A percentile compares a stretch with the other conserved stretches of the same genome.
Conservation (phyloP, 495 filamentous ascomycete genomes). For the Durotheca rogersii region DNA sequence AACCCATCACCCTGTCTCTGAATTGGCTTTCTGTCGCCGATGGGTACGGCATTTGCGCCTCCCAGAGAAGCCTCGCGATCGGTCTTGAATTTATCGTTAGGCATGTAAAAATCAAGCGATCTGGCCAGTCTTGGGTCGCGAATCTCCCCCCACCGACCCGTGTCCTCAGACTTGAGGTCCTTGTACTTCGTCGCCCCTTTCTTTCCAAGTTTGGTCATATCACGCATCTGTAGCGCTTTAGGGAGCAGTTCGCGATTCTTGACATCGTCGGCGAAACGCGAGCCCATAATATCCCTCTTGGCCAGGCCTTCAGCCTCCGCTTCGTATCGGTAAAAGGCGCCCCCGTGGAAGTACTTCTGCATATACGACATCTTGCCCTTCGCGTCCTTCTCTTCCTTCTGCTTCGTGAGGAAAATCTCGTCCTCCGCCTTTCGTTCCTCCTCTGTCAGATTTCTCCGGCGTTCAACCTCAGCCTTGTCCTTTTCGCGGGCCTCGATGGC, state of each 20-base stretch:
- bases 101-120: slow-evolving; percentile 45
- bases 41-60: slow-evolving; percentile 61
- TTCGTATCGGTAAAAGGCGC: slow-evolving; percentile 90
- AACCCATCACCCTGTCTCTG: too few species aligned
- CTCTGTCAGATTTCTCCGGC: slow-evolving; percentile 79
- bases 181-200: slow-evolving; percentile 88
- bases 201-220: slow-evolving; percentile 90
- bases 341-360: slow-evolving; percentile 97
- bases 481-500: slow-evolving; percentile 80
- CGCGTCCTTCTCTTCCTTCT: slow-evolving; percentile 82
- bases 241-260: slow-evolving; percentile 78
- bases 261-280: slow-evolving; percentile 75
- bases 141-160: slow-evolving; percentile 74
- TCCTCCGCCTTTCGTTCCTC: slow-evolving; percentile 90
- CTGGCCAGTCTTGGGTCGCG: slow-evolving; percentile 53
- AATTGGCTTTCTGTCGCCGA: slow-evolving; percentile 56
- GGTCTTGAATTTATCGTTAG: slow-evolving; percentile 72
- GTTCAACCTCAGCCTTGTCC: slow-evolving; percentile 86
- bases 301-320: slow-evolving; percentile 69
- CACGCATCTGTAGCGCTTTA: slow-evolving; percentile 89
- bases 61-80: slow-evolving; percentile 54
- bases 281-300: slow-evolving; percentile 77
- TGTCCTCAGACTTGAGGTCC: slow-evolving; percentile 90
- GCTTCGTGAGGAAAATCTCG: slow-evolving; percentile 68
- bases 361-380: slow-evolving; percentile 86